Evolutionary conservation across 1,284 basidiomycete species (phyloP).

Genomic region (Microbotryomycetes sp.): DNA sequence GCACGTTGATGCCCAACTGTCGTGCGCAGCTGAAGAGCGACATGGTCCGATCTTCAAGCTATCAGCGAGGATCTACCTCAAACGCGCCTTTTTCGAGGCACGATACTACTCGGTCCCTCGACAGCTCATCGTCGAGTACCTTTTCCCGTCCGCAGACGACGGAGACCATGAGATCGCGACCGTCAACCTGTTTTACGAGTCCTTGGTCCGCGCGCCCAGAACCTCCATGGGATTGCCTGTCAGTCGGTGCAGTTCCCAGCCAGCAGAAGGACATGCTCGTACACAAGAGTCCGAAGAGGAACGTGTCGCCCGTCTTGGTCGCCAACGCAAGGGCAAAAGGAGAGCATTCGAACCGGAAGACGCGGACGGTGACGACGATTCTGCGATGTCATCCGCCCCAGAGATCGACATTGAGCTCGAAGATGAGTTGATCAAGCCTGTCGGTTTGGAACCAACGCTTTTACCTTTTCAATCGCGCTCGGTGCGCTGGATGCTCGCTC

Average conservation of each 20-base stretch:
- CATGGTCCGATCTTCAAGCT: conserved; percentile 2
- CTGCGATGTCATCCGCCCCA: neutral
- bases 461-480: conserved; percentile 34
- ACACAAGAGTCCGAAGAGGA: conserved; percentile 6
- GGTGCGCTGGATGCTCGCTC: conserved; percentile 31
- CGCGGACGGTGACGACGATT: neutral
- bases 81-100: neutral
- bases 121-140: conserved; percentile 15
- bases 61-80: conserved; percentile 2
- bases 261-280: neutral
- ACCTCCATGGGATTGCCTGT: conserved; percentile 8
- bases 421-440: conserved; percentile 18
- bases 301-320: neutral
- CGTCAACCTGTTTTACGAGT: conserved; percentile 24
- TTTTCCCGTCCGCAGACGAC: conserved; percentile 6
- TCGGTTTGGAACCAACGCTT: conserved; percentile 14
- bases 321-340: conserved; percentile 24
- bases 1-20: neutral
- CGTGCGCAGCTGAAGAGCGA: neutral
- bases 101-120: conserved; percentile 3
- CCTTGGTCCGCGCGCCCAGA: conserved; percentile 13
- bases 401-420: neutral
- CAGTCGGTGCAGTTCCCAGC: neutral
- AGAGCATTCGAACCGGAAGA: conserved; percentile 5
- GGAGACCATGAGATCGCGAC: neutral